Base-by-base conservation (phyloP, 2,329 filamentous ascomycete genomes). In the Sporothrix variecibatus region DNA sequence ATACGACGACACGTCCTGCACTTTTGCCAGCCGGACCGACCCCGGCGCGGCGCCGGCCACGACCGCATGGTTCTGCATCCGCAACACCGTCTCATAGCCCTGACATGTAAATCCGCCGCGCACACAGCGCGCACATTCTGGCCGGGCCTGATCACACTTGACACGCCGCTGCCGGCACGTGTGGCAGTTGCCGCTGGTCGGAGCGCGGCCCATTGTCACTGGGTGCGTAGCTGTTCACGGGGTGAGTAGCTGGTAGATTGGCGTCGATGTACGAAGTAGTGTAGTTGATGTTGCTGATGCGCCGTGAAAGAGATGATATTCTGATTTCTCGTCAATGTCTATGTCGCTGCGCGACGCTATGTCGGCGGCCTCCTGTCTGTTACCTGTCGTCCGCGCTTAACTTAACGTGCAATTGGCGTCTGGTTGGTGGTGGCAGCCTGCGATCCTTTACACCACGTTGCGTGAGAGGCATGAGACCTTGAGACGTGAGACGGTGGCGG, bases 101-200 rank as follows among this genome's bases (percentile, higher is more conserved):
- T 76, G 77, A 75, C 79, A 80, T 5, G 60, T 56, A 40, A 77
- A 78, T 26, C 77, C 78, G 31, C 76, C 76, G 68, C 77, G 78
- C 34, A 76, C 71, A 49, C 79, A 80, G 26, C 78, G 77, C 56
- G 73, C 72, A 68, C 79, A 79, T 23, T 71, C 75, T 20, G 78
- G 78, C 40, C 73, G 76, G 28, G 75, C 76, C 72, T 78, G 77
- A 72, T 80, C 79, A 68, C 78, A 80, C 71, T 79, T 80, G 70
- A 79, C 77, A 38, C 79, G 78, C 34, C 79, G 68, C 75, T 77
- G 76, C 56, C 79, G 76, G 73, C 78, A 79, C 7, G 78, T 79
- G 74, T 79, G 78, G 76, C 78, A 80, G 74, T 78, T 79, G 46
- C 78, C 78, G 72, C 79, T 80, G 11, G 77, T 79, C 49, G 78